A percentile compares a stretch with the other conserved stretches of the same genome.
These are phyloP conservation scores for Xerophyta viscosa DNA, from an alignment of 106 monocot genomes.

Conservation along the genomic window DNA sequence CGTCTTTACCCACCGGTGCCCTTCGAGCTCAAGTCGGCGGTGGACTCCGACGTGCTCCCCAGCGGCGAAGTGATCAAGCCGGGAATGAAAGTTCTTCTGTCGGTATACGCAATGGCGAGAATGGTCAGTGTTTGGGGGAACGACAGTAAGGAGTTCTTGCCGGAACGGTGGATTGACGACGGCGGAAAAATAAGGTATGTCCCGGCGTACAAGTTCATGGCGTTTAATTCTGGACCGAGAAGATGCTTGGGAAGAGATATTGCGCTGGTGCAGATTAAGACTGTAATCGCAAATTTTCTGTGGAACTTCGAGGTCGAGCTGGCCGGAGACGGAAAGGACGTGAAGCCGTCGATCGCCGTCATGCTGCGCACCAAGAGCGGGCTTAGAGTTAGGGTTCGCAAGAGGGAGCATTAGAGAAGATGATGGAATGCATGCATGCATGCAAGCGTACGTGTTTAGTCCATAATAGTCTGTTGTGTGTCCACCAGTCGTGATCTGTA, in stretches of 20 bases:
- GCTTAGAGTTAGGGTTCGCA: background rate
- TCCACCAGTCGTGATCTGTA: no score
- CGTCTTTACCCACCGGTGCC: background rate
- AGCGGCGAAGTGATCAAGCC: background rate
- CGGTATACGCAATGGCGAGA: conserved; percentile 4
- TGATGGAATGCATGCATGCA: no score
- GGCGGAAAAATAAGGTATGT: conserved; percentile 6
- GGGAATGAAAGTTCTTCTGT: background rate
- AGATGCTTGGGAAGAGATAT: conserved; percentile 13
- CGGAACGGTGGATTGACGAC: conserved; percentile 16
- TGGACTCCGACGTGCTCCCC: background rate
- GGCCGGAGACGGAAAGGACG: background rate
- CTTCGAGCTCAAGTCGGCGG: background rate
- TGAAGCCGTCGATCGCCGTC: background rate
- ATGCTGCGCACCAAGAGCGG: conserved; percentile 1
- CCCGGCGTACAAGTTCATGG: conserved; percentile 6
- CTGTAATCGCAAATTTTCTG: background rate
- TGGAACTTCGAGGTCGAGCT: conserved; percentile 7
- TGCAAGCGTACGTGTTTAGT: no score
- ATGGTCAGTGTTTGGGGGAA: conserved; percentile 7
- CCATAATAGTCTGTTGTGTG: no score
- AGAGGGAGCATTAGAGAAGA: no score
- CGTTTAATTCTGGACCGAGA: conserved; percentile 11
- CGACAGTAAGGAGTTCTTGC: conserved; percentile 15
- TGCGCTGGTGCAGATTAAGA: conserved; percentile 12